Conservation (phyloP, 1,139 yeast species). For the Nakaseomyces nivariensis region DNA sequence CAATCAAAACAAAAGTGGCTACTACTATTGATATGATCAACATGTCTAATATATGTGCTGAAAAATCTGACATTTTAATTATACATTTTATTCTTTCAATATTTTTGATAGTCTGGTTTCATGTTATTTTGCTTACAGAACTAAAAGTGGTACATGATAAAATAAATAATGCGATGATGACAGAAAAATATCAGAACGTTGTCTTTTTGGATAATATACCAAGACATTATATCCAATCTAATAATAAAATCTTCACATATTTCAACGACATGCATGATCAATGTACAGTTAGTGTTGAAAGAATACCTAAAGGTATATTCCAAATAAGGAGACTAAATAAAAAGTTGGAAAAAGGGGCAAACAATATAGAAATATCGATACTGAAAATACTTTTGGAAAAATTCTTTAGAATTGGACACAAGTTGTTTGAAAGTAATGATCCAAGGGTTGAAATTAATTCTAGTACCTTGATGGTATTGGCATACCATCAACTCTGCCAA, state of each 20-base stretch:
- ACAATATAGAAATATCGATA: conserved; percentile 35
- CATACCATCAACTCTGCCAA: conserved; percentile 1
- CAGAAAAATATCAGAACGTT: conserved; percentile 30
- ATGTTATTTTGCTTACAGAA: conserved; percentile 43
- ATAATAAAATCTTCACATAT: conserved; percentile 28
- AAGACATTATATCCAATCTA: conserved; percentile 26
- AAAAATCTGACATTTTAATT: conserved; percentile 38
- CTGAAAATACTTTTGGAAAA: conserved; percentile 20
- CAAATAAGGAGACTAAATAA: conserved; percentile 29
- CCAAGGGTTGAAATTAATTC: not conserved
- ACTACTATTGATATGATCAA: conserved; percentile 43
- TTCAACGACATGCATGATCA: conserved; percentile 22
- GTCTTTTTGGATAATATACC: conserved; percentile 46
- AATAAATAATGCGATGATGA: conserved; percentile 30
- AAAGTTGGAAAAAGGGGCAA: conserved; percentile 31
- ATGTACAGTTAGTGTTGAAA: conserved; percentile 39
- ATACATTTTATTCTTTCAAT: conserved; percentile 48
- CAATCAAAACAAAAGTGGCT: conserved; percentile 25
- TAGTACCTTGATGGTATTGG: not conserved
- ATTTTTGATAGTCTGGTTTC: conserved; percentile 44
- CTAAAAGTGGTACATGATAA: conserved; percentile 33
- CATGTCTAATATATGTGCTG: conserved; percentile 47
- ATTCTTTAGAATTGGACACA: conserved; percentile 8
- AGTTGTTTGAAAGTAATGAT: not conserved
- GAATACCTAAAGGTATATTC: conserved; percentile 37